Evolutionary conservation across 805 yeast species (phyloP).

Genomic region (Ogataea populi-albae): DNA sequence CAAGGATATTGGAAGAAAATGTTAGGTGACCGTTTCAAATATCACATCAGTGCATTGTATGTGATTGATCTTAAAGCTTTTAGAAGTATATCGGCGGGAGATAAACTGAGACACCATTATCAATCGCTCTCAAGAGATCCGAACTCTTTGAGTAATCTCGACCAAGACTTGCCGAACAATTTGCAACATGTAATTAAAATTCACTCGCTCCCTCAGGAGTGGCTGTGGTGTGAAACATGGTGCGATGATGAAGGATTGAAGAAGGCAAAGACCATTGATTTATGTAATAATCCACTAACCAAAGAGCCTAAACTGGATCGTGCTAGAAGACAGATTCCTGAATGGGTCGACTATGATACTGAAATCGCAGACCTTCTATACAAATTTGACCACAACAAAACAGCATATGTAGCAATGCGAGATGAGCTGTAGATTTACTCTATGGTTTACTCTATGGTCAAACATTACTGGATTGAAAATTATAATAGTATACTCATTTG

Average conservation of each 20-base stretch:
- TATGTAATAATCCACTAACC: conserved; percentile 81
- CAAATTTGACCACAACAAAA: not conserved
- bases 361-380: conserved; percentile 39
- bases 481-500: too few species aligned
- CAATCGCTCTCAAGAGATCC: conserved; percentile 80
- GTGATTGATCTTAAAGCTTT: conserved; percentile 73
- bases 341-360: conserved; percentile 68
- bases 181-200: conserved; percentile 68
- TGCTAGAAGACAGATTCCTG: conserved; percentile 74
- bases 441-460: too few species aligned
- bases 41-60: conserved; percentile 82
- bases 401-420: conserved; percentile 3
- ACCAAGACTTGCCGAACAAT: conserved; percentile 92
- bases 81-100: conserved; percentile 71
- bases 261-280: conserved; percentile 73
- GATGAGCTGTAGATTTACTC: conserved; percentile 22
- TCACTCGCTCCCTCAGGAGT: conserved; percentile 70
- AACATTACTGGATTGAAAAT: too few species aligned
- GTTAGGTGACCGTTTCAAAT: conserved; percentile 54
- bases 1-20: conserved; percentile 82
- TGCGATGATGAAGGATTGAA: conserved; percentile 61
- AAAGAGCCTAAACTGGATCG: conserved; percentile 74
- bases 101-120: conserved; percentile 76
- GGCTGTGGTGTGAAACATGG: conserved; percentile 97
- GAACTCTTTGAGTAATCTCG: conserved; percentile 73